Evolutionary conservation across 768 basidiomycete genomes (phyloP).

Genomic region (Solioccasus polychromus): DNA sequence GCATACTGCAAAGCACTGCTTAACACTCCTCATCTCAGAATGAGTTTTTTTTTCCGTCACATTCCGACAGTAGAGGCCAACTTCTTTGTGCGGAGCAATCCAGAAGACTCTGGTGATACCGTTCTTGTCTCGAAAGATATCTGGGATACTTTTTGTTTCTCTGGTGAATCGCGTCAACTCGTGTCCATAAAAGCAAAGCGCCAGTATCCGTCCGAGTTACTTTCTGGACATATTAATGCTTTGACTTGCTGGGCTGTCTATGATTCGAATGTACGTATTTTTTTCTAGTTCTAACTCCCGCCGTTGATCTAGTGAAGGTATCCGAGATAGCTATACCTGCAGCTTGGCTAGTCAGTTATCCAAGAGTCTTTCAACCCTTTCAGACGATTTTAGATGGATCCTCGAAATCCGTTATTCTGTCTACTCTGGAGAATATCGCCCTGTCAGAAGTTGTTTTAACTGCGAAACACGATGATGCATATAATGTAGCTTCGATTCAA

Average conservation of each 20-base stretch:
- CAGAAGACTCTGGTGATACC: conserved; percentile 10
- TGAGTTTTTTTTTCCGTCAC: conserved; percentile 39
- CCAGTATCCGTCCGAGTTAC: conserved; percentile 1
- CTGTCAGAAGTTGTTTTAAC: conserved; percentile 52
- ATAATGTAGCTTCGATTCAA: conserved; percentile 37
- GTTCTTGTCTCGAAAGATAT: conserved; percentile 32
- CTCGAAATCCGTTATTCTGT: conserved; percentile 18
- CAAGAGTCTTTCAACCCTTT: conserved; percentile 34
- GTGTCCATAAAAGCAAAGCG: conserved; percentile 26
- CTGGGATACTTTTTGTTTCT: conserved; percentile 29
- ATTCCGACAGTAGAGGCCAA: conserved; percentile 21
- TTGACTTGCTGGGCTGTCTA: conserved; percentile 36
- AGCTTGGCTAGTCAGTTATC: conserved; percentile 38
- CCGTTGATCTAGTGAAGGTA: conserved; percentile 30
- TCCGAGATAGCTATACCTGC: conserved; percentile 37
- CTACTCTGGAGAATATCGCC: conserved; percentile 28
- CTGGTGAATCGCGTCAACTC: conserved; percentile 8
- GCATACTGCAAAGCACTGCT: too few species aligned
- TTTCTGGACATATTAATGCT: conserved; percentile 1
- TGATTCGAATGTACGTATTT: conserved; percentile 38
- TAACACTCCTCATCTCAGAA: conserved; percentile 12
- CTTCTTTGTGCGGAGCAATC: conserved; percentile 24
- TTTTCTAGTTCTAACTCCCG: background rate
- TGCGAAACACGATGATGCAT: conserved; percentile 50
- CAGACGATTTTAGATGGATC: conserved; percentile 3